Base-by-base conservation (phyloP, 208 protist species). In the Crithidia expoeki region DNA sequence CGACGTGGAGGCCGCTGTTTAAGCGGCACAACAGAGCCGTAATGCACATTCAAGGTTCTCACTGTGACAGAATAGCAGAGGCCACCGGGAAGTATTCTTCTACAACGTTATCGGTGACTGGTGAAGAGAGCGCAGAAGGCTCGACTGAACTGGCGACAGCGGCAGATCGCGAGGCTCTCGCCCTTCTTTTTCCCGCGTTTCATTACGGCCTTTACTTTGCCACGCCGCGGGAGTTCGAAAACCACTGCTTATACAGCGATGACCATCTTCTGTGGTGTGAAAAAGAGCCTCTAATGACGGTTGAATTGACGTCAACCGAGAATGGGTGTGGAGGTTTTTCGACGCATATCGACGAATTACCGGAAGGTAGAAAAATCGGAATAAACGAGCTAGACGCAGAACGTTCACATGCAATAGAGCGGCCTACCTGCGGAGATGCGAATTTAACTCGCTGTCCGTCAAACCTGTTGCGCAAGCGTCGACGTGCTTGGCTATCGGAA, bases 211-310 rank as follows among this genome's bases (percentile, higher is more conserved):
- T 42, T 23, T 79, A 86, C 69, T 94, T 84, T 58, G 30, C 38
- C 34, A 83, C 74, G 12, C 62, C 74, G 23, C 63, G 75, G 27
- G 80, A 62, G 0, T 90, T 92, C 56, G 73, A 80, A 14, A 56
- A 74, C 21, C 89, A 94, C 74, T 92, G 79, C 65, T 68, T 46
- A 5, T 74, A 69, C 36, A 77, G 78, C 38, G 72, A 88, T 19
- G 79, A 79, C 3, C 89, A 94, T 49, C 61, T 87, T 32, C 60
- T 94, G 21, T 60, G 85, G 53, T 94, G 89, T 60, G 86, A 90
- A 47, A 32, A 72, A 23, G 70, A 68, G 36, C 85, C 89, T 6
- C 68, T 92, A 12, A 62, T 86, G 9, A 76, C 83, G 14, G 72
- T 90, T 36, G 63, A 68, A 51, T 63, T 51, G 56, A 25, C 4